Base-by-base conservation (phyloP, 305 asterid genomes). In the Fraxinus greggii region DNA sequence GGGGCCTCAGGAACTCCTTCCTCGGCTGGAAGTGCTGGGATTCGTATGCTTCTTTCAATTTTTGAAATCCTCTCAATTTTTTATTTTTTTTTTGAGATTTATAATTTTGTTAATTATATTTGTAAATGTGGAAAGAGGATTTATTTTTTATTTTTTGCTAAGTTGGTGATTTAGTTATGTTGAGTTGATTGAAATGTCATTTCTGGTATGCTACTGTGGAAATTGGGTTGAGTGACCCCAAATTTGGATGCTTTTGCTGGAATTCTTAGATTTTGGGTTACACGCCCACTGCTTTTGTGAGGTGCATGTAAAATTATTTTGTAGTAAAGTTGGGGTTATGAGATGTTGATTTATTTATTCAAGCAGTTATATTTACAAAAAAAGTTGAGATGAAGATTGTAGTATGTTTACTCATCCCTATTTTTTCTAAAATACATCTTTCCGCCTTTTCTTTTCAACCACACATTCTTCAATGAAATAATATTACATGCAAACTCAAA, bases 11-110 rank as follows among this genome's bases (percentile, higher is more conserved):
- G 98, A 80, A 91, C 99, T 76, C 99, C 99, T 59, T 86, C 99
- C 12, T 94, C 99, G 5, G 99, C 98, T 21, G 99, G 98, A 88
- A 93, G 97, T 83, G 98, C 98, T 4, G 99, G 98, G 88, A 97
- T 97, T 81, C 87, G 99, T 97, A 97, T 45, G 97, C 84, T 81
- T 86, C 72, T 75, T 77, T 76, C 36, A 61, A 75, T 56, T 33
- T 76, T 10, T 54, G 75, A 69, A 28, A 35, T 70, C 29, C 24
- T n/a, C 67, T 56, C 12, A 45, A 12, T 6, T 15, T 17, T 45
- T 29, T 38, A 0, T 38, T 36, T 77, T 80, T 19, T 77, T 82
- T 76, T 23, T 72, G 78, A 23, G 72, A 75, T 79, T 77, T 59
- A 28, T 67, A 15, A 69, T 77, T 29, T 40, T 17, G 29, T 72